Percentiles rank a stretch among this genome's conserved stretches.
phyloP scores from a whole-genome alignment of 2,329 filamentous ascomycete genomes.

The Paecilomyces fulvus region DNA sequence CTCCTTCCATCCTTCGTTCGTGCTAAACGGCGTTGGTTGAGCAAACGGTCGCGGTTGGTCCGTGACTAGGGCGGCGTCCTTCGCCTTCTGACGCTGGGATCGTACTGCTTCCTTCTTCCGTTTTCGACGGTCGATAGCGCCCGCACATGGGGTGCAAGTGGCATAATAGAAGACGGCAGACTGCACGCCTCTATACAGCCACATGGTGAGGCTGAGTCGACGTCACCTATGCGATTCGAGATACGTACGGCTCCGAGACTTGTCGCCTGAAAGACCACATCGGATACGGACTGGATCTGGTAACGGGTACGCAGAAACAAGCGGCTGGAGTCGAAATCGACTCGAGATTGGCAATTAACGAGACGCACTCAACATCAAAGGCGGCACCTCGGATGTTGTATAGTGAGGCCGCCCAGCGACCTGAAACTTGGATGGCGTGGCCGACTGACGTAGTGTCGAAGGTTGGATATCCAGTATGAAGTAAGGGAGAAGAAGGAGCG shows the following conservation, averaged over 20 bases:
- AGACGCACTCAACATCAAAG: not conserved
- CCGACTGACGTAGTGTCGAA: not conserved
- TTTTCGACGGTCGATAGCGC: conserved; percentile 60
- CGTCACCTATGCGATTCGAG: not conserved
- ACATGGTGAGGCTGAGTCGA: conserved; percentile 23
- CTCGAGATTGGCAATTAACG: not conserved
- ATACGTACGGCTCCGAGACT: conserved; percentile 7
- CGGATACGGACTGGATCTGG: conserved; percentile 2
- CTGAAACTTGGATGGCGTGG: not conserved
- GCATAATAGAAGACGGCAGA: conserved; percentile 44
- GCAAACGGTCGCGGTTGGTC: conserved; percentile 67
- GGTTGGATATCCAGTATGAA: not conserved
- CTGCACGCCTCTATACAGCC: conserved; percentile 42
- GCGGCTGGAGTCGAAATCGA: not conserved
- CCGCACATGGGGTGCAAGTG: conserved; percentile 53
- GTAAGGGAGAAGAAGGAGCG: not conserved
- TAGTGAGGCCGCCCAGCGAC: not conserved
- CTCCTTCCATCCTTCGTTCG: conserved; percentile 80
- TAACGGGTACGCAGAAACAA: not conserved
- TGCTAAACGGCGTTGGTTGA: conserved; percentile 71
- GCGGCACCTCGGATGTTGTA: not conserved
- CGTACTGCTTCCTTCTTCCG: conserved; percentile 61
- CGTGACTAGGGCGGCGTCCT: conserved; percentile 46
- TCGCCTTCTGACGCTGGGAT: conserved; percentile 57
- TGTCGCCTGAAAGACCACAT: conserved; percentile 3